Evolutionary conservation across 495 filamentous ascomycete species (phyloP), one percentile per base, ranked within the genome.

Genomic region (Annulohypoxylon stygium): DNA sequence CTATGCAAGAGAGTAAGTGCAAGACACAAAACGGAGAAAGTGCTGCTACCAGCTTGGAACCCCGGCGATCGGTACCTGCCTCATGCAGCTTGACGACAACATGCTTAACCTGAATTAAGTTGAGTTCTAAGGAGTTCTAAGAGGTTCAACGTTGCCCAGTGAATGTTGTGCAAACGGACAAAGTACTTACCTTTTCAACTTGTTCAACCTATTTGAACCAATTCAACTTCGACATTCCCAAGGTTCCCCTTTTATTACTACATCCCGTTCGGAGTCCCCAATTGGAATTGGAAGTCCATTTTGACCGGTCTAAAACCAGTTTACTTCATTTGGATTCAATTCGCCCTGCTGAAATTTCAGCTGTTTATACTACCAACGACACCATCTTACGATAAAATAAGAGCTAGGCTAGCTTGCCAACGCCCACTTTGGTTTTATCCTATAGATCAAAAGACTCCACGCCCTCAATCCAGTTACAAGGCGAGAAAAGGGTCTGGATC

Each of bases 51-150:
- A 43, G n/a, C 30, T 30, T 30, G 30, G 5, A 30, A 30, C 45
- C 36, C 57, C n/a, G 34, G 25, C 57, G 12, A 20, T 53, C 9
- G 58, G 60, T 66, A 62, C 66, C 66, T 69, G 39, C 61, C 41
- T 60, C 34, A 74, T 74, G 71, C 71, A 66, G 33, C 33, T 37
- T 74, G 71, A 74, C 71, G 71, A 74, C 61, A 74, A 26, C 45
- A 9, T 74, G 50, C 65, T 43, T 66, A 43, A 60, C 34, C 20
- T 30, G 43, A 63, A 48, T 50, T 10, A 33, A 18, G n/a, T 20
- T 47, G n/a, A 20, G 18, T 47, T 47, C 43, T 61, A 58, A 41
- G 55, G 47, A 48, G 2, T 60, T 39, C 39, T 6, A 25, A 53
- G 10, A 54, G 10, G 45, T 30, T 30, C 30, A 30, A 30, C 30